Evolutionary conservation across 306 rosid species (phyloP).

Genomic region (Prosopis cineraria): DNA sequence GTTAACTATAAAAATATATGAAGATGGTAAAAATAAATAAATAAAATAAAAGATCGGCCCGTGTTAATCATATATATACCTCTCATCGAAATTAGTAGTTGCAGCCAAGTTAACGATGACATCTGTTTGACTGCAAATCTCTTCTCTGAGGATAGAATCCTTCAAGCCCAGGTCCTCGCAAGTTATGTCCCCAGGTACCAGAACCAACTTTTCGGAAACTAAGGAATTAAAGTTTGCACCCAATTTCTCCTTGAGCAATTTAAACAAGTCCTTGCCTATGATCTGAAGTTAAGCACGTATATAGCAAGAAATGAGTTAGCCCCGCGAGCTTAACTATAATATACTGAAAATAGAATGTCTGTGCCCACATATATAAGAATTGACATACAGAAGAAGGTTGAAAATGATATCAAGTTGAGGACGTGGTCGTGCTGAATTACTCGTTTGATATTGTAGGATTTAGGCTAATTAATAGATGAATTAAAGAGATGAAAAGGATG

Average conservation of each 20-base stretch:
- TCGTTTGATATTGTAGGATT: neutral
- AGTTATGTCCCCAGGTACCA: constrained; percentile 76
- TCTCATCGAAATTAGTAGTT: constrained; percentile 82
- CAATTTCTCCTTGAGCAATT: constrained; percentile 60
- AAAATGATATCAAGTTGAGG: constrained; percentile 2
- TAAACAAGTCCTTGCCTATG: constrained; percentile 71
- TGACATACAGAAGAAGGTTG: constrained; percentile 1
- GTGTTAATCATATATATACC: constrained; percentile 42
- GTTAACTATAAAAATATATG: neutral
- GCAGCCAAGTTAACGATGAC: constrained; percentile 80
- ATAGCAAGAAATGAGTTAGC: neutral
- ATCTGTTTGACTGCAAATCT: constrained; percentile 57
- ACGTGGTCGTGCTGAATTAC: constrained; percentile 2
- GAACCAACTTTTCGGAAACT: constrained; percentile 47
- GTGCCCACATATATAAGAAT: neutral
- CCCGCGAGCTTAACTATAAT: constrained; percentile 12
- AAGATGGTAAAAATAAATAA: neutral
- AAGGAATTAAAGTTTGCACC: constrained; percentile 52
- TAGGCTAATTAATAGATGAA: neutral
- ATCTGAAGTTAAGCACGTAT: constrained; percentile 42
- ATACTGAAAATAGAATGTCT: neutral
- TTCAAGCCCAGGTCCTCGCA: constrained; percentile 62
- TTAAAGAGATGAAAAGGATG: neutral
- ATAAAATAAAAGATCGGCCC: neutral
- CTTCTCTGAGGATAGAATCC: constrained; percentile 53